phyloP scores from a whole-genome alignment of 1,284 basidiomycete genomes.

The Naganishia liquefaciens region DNA sequence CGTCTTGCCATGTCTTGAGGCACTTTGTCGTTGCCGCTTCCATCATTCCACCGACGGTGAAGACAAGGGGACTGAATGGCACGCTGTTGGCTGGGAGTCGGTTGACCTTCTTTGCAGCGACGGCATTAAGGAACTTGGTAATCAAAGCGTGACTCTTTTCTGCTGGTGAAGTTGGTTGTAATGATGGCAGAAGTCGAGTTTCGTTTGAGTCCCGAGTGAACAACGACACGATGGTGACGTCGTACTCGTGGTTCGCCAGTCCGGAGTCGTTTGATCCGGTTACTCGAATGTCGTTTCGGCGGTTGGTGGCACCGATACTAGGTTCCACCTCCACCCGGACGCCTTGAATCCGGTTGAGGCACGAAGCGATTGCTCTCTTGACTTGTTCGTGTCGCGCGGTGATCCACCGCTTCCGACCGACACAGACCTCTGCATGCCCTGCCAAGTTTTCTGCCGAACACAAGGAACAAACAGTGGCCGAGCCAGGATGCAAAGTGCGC shows the following conservation, averaged over 20 bases:
- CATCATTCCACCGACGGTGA: constrained; percentile 11
- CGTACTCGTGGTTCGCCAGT: constrained; percentile 10
- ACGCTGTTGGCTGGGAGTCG: constrained; percentile 9
- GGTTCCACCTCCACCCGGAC: not conserved
- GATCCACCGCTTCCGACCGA: not conserved
- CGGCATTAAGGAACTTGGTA: not conserved
- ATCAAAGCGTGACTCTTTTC: constrained; percentile 1
- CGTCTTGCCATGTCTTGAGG: not conserved
- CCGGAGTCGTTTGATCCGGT: not conserved
- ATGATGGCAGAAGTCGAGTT: not conserved
- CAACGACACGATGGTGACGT: constrained; percentile 9
- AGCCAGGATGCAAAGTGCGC: constrained; percentile 2
- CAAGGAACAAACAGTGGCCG: constrained; percentile 1
- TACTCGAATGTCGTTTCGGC: constrained; percentile 2
- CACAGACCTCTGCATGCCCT: constrained; percentile 13
- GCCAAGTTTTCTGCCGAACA: not conserved
- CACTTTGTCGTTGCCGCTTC: constrained; percentile 2
- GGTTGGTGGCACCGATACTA: constrained; percentile 3
- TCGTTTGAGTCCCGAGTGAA: not conserved
- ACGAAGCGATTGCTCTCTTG: not conserved
- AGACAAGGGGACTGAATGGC: constrained; percentile 1
- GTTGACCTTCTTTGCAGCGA: not conserved
- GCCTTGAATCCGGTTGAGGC: not conserved
- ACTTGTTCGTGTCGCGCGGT: constrained; percentile 12
- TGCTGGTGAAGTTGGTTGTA: not conserved